Evolutionary conservation across 768 basidiomycete species (phyloP).

Genomic region (Suillus clintonianus): DNA sequence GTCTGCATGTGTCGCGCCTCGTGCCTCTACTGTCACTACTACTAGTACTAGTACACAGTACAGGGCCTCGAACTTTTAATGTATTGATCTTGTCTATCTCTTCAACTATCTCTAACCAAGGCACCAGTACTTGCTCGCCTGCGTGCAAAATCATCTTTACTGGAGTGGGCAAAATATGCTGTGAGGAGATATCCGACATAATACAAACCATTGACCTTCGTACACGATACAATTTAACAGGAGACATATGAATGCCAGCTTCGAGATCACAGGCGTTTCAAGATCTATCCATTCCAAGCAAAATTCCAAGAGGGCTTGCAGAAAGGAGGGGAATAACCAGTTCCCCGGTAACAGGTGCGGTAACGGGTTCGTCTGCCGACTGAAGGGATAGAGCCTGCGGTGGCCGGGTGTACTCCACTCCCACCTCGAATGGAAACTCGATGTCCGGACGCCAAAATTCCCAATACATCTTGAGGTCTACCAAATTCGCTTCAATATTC

Average conservation of each 20-base stretch:
- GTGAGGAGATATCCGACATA: neutral
- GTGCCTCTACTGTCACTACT: neutral
- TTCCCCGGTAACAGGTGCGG: neutral
- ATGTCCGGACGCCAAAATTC: constrained; percentile 24
- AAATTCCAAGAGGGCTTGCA: constrained; percentile 1
- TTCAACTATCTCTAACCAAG: neutral
- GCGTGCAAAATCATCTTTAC: neutral
- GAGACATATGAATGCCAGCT: neutral
- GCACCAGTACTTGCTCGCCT: neutral
- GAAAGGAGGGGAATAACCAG: neutral
- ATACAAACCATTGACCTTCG: neutral
- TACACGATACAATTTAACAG: neutral
- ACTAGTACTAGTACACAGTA: neutral
- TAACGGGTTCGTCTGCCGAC: neutral
- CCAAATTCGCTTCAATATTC: constrained; percentile 23
- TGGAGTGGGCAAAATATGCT: neutral
- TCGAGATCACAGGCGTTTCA: neutral
- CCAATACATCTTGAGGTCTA: constrained; percentile 26
- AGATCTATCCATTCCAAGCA: neutral
- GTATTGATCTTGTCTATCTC: neutral
- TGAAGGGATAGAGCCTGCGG: neutral
- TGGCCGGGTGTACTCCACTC: constrained; percentile 6
- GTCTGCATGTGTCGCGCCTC: neutral
- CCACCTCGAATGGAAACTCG: constrained; percentile 18
- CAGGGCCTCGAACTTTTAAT: neutral